Conservation (phyloP, 345 rosid genomes). For the Citrus unshiu region DNA sequence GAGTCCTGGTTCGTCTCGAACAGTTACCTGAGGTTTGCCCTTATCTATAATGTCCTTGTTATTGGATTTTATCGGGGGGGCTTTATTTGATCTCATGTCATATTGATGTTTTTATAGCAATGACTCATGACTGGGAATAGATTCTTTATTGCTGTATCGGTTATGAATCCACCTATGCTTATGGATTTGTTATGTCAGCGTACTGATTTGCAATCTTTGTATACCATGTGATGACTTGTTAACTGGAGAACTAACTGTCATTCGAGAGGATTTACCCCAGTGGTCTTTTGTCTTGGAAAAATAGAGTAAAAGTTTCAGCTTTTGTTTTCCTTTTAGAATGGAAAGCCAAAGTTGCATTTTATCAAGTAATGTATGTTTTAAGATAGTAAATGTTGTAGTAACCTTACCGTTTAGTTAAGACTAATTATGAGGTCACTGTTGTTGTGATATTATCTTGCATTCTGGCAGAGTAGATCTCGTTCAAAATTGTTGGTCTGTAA, state of each 20-base stretch:
- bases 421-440: not conserved
- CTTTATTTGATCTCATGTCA: not conserved
- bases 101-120: not conserved
- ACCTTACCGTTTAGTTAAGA: not conserved
- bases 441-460: not conserved
- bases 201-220: not conserved
- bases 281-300: not conserved
- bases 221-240: not conserved
- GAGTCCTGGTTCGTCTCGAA: conserved; percentile 86
- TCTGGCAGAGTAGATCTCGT: no score
- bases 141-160: not conserved
- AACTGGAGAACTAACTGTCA: not conserved
- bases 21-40: conserved; percentile 61
- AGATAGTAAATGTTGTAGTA: not conserved
- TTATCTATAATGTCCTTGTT: not conserved
- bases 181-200: not conserved
- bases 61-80: not conserved
- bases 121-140: not conserved
- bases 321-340: not conserved
- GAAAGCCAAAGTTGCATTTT: not conserved
- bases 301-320: not conserved
- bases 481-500: not conserved
- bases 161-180: not conserved
- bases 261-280: no score
- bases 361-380: not conserved